Conservation (phyloP, 257 asterid genomes). For the Schizonepeta tenuifolia region DNA sequence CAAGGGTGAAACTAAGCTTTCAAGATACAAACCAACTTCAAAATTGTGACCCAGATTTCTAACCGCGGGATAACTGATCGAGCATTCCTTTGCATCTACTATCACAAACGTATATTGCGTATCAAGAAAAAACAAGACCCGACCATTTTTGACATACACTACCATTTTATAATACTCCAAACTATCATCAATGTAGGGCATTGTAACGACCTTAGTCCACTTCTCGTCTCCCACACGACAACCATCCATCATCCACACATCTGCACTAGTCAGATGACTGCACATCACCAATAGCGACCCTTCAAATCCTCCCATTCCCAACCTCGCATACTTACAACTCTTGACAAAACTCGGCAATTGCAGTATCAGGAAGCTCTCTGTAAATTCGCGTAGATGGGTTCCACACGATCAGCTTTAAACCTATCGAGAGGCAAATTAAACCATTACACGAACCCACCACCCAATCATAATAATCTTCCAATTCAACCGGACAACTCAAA, state of each 20-base stretch:
- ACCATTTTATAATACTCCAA: conserved; percentile 25
- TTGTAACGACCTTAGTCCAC: conserved; percentile 49
- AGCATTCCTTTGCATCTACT: conserved; percentile 38
- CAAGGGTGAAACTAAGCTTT: conserved; percentile 52
- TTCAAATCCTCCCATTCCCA: conserved; percentile 49
- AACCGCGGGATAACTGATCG: conserved; percentile 42
- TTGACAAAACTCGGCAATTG: conserved; percentile 39
- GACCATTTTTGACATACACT: conserved; percentile 44
- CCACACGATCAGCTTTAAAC: conserved; percentile 42
- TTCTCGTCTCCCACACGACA: conserved; percentile 23
- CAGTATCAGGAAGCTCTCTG: conserved; percentile 46
- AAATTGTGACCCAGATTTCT: background rate
- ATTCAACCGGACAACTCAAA: conserved; percentile 17
- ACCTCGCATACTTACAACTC: conserved; percentile 12
- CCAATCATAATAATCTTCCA: background rate
- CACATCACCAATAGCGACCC: conserved; percentile 48
- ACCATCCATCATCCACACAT: conserved; percentile 58
- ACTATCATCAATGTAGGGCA: conserved; percentile 41
- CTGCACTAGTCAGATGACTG: conserved; percentile 30
- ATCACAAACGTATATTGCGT: conserved; percentile 26
- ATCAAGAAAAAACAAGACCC: conserved; percentile 44
- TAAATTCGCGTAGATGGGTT: conserved; percentile 51
- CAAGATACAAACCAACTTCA: conserved; percentile 30
- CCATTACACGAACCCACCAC: conserved; percentile 66
- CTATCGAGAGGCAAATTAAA: conserved; percentile 43